phyloP scores from a whole-genome alignment of 148 eudicot genomes.

The Rhododendron henanense region DNA sequence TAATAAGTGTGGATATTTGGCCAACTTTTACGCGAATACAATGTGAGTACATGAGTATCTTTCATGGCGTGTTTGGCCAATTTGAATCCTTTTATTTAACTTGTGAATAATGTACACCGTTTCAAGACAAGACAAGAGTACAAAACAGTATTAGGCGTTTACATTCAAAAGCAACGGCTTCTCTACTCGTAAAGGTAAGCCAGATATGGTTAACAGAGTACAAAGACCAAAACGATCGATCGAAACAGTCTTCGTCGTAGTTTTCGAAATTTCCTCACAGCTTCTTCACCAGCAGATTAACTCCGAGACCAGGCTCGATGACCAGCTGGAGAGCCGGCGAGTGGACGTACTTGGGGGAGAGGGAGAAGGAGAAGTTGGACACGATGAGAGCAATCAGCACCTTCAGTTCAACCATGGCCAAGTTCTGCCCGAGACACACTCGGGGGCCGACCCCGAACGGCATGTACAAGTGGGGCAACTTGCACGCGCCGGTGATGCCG shows the following conservation, averaged over 20 bases:
- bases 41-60: no score
- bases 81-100: background rate
- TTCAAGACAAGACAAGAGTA: background rate
- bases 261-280: background rate
- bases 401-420: constrained; percentile 14
- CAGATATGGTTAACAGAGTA: background rate
- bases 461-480: background rate
- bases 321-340: background rate
- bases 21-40: no score
- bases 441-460: constrained; percentile 17
- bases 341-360: constrained; percentile 14
- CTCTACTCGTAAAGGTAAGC: background rate
- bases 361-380: constrained; percentile 9
- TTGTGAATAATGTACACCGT: background rate
- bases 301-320: constrained; percentile 5
- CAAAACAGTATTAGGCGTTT: background rate
- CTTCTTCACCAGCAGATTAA: constrained; percentile 4
- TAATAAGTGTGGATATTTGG: no score
- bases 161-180: background rate
- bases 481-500: constrained; percentile 7
- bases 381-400: background rate
- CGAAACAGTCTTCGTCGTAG: background rate
- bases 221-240: background rate
- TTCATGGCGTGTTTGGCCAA: no score
- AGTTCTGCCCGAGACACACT: constrained; percentile 6